These are phyloP conservation scores for Moesziomyces sp. DNA, from an alignment of 1,284 basidiomycete species.

Conservation along the genomic window DNA sequence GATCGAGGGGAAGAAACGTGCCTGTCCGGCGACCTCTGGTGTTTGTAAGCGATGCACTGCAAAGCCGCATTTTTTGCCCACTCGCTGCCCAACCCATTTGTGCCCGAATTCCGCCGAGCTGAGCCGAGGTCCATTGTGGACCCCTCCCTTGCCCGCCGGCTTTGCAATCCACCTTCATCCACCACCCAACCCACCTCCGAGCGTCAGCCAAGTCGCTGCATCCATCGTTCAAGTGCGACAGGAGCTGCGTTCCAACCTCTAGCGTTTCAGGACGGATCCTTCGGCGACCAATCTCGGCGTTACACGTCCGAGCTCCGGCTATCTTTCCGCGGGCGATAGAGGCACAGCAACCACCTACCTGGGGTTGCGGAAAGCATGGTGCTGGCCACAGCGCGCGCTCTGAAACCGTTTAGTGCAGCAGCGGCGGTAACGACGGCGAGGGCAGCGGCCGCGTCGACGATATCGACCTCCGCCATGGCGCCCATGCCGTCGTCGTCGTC, in stretches of 20 bases:
- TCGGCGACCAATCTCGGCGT: not conserved
- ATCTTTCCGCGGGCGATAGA: not conserved
- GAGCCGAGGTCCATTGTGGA: too few relatives aligned
- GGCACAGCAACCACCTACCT: not conserved
- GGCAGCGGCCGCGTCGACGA: conserved; percentile 14
- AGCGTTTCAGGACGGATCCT: not conserved
- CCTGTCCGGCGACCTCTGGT: not conserved
- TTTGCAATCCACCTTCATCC: not conserved
- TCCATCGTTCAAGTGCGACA: not conserved
- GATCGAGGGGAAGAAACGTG: not conserved
- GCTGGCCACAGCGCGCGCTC: conserved; percentile 15
- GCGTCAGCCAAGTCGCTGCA: not conserved
- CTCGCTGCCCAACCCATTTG: too few relatives aligned
- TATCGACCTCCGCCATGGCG: conserved; percentile 4
- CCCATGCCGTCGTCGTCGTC: conserved; percentile 9
- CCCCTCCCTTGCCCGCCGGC: too few relatives aligned
- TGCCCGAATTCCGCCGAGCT: not conserved
- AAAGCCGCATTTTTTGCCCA: not conserved
- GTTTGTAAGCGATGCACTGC: not conserved
- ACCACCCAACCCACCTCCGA: not conserved
- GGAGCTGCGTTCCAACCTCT: not conserved
- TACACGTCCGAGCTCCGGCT: not conserved
- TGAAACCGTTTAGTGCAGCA: conserved; percentile 32
- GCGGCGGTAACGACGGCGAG: conserved; percentile 2
- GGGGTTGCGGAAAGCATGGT: conserved; percentile 13